Percentiles rank a stretch among this genome's conserved stretches.
These are phyloP conservation scores for Clitopilus hobsonii DNA, from an alignment of 768 basidiomycete species.

Conservation along the genomic window DNA sequence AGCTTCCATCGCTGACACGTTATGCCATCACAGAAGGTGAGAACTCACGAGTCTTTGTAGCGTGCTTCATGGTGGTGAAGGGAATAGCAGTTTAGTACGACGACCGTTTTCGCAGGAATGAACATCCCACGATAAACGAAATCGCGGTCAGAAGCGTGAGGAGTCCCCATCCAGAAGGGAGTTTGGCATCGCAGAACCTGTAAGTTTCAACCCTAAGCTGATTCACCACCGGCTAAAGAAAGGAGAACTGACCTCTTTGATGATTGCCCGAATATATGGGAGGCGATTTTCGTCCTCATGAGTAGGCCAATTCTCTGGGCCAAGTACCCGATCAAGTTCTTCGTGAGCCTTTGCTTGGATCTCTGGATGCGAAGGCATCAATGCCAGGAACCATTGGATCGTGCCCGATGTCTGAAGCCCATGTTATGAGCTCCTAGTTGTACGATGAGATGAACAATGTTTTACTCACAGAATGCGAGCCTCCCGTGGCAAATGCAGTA, in stretches of 20 bases:
- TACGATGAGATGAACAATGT: not conserved
- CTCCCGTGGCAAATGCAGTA: conserved; percentile 36
- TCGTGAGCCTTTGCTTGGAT: conserved; percentile 22
- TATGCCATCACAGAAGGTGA: too few species aligned
- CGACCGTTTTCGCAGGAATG: conserved; percentile 33
- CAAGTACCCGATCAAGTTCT: conserved; percentile 26
- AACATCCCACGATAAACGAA: conserved; percentile 34
- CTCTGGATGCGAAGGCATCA: conserved; percentile 25
- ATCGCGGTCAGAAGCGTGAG: conserved; percentile 31
- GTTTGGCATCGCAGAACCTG: conserved; percentile 29
- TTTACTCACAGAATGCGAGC: conserved; percentile 35
- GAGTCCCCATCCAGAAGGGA: conserved; percentile 34
- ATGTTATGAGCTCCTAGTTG: not conserved
- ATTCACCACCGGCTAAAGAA: not conserved
- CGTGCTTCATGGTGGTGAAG: conserved; percentile 30
- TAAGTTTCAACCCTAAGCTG: conserved; percentile 1
- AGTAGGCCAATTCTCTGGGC: conserved; percentile 20
- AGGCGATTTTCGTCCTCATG: conserved; percentile 23
- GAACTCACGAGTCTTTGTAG: conserved; percentile 29
- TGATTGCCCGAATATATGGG: conserved; percentile 30
- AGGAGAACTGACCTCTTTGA: conserved; percentile 16
- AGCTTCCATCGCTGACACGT: too few species aligned
- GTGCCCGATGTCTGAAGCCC: conserved; percentile 24
- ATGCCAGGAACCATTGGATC: conserved; percentile 31
- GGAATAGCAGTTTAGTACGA: conserved; percentile 34